Evolutionary conservation across 148 eudicot genomes (phyloP).

Genomic region (Fagopyrum homotropicum): DNA sequence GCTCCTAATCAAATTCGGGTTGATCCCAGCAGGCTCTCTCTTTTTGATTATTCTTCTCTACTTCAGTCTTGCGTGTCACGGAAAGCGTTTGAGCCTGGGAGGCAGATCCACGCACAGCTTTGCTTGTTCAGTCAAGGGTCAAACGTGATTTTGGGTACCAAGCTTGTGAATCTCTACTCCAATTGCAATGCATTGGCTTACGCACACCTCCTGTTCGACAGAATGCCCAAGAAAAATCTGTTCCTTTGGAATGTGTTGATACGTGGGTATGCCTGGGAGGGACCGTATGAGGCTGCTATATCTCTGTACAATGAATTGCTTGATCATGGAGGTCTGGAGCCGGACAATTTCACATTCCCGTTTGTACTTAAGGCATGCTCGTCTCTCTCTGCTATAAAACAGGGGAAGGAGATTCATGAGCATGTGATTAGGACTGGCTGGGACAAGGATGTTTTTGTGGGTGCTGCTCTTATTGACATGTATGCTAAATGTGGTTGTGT

Average conservation of each 20-base stretch:
- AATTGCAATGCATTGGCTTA: slow-evolving; percentile 34
- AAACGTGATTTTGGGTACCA: slow-evolving; percentile 48
- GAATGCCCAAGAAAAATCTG: slow-evolving; percentile 53
- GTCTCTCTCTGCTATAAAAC: slow-evolving; percentile 37
- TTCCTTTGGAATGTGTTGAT: slow-evolving; percentile 82
- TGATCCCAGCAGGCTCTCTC: slow-evolving; percentile 20
- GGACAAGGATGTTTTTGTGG: slow-evolving; percentile 80
- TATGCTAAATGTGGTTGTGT: slow-evolving; percentile 74
- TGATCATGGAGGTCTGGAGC: slow-evolving; percentile 41
- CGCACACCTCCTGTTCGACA: slow-evolving; percentile 72
- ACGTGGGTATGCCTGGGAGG: slow-evolving; percentile 92
- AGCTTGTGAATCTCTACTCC: slow-evolving; percentile 59
- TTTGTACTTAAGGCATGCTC: slow-evolving; percentile 85
- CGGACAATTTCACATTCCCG: slow-evolving; percentile 79
- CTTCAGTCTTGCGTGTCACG: slow-evolving; percentile 46
- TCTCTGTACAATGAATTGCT: slow-evolving; percentile 43
- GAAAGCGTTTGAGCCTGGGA: slow-evolving; percentile 65
- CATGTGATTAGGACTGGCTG: slow-evolving; percentile 42
- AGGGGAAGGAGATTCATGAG: slow-evolving; percentile 67
- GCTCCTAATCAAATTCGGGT: neutral
- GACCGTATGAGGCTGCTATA: slow-evolving; percentile 58
- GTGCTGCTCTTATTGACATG: slow-evolving; percentile 78
- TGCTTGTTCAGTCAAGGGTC: slow-evolving; percentile 36
- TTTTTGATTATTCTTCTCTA: slow-evolving; percentile 30
- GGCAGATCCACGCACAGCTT: slow-evolving; percentile 65